Evolutionary conservation across 495 filamentous ascomycete species (phyloP), one percentile per base, ranked within the genome.

Genomic region (Talaromyces liani): DNA sequence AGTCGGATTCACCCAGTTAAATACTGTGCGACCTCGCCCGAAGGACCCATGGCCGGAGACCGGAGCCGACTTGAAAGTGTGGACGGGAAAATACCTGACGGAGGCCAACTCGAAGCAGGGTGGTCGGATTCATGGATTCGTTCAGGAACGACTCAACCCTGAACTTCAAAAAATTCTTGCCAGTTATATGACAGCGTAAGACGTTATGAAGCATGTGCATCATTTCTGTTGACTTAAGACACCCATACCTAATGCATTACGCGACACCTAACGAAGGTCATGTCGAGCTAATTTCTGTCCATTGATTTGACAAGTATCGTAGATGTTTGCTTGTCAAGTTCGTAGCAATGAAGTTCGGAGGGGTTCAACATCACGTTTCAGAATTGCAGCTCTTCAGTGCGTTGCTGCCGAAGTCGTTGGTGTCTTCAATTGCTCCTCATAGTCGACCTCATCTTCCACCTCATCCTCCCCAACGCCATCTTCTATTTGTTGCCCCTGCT

Each of bases 1-100:
- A 10, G 86, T 96, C 51, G 92, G 91, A 1, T 99, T 95, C 75
- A 97, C 94, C 1, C 84, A 88, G 47, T 81, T 99, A 62, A 93
- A 90, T 72, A 97, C 94, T 1, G 91, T 93, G 74, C 90, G 88
- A 72, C 84, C 85, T 58, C 71, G 75, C 34, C 68, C 80, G 8
- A 80, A 79, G 61, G 93, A 96, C 70, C 86, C 89, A 20, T 96
- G 87, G 83, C 89, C 92, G 34, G 88, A 95, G 61, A 88, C 93
- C 8, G 78, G 78, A 8, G 79, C 79, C 8, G 89, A 95, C 70
- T 84, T 95, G 18, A 89, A 88, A 75, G 70, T 69, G 27, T 97
- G 92, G 92, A 91, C 93, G 3, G 82, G 88, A 24, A 72, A 81
- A 68, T 91, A 89, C 71, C 67, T 94, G 67, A 86, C 84, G 73